Percentiles rank a stretch among this genome's conserved stretches.
Evolutionary conservation across 345 rosid species (phyloP).

Genomic region (Hypericum perforatum): DNA sequence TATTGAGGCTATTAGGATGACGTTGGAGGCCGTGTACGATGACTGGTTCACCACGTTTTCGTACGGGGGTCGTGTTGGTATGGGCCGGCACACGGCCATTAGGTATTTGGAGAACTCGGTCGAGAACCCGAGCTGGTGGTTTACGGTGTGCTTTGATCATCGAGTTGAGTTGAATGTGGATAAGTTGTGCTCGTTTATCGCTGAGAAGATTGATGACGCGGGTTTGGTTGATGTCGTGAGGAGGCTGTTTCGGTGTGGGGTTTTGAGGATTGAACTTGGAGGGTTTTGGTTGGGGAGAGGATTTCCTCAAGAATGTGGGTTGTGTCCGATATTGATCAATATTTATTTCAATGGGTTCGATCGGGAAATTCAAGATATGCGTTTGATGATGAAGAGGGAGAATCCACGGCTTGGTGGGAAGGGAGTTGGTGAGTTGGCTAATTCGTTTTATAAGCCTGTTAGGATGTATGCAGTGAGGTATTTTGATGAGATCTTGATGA

Average conservation of each 20-base stretch:
- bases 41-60: constrained; percentile 72
- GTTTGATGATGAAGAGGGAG: constrained; percentile 38
- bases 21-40: constrained; percentile 71
- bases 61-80: constrained; percentile 74
- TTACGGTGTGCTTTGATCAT: constrained; percentile 45
- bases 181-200: constrained; percentile 40
- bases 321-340: constrained; percentile 57
- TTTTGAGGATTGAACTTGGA: constrained; percentile 55
- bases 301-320: constrained; percentile 73
- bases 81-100: constrained; percentile 93
- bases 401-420: constrained; percentile 33
- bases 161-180: constrained; percentile 36
- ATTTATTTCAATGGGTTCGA: constrained; percentile 72
- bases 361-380: constrained; percentile 50
- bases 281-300: constrained; percentile 60
- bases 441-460: constrained; percentile 53
- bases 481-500: constrained; percentile 72
- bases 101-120: constrained; percentile 67
- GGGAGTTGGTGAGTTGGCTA: constrained; percentile 20
- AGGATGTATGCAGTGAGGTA: constrained; percentile 72
- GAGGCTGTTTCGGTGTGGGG: constrained; percentile 46
- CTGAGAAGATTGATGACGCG: constrained; percentile 50
- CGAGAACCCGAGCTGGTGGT: constrained; percentile 87
- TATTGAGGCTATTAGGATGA: constrained; percentile 69
- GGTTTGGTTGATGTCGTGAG: constrained; percentile 40